Percentiles rank a stretch among this genome's conserved stretches.
Evolutionary conservation across 257 asterid genomes (phyloP).

Genomic region (Solanum chaucha): DNA sequence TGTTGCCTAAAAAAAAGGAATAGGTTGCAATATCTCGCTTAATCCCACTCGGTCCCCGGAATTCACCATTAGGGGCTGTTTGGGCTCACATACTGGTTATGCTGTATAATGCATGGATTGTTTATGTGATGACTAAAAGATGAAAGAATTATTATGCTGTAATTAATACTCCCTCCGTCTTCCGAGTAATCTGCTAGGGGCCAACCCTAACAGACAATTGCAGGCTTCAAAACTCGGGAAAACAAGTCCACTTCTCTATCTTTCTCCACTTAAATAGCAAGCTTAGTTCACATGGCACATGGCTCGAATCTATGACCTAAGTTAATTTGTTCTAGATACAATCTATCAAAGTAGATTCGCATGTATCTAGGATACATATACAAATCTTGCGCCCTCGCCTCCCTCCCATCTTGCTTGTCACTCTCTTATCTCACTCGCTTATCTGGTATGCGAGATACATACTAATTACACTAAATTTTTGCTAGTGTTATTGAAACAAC

Average conservation of each 20-base stretch:
- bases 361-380: no score
- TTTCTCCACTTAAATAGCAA: not conserved
- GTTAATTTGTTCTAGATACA: no score
- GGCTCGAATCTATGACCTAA: not conserved
- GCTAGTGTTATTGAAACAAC: no score
- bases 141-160: not conserved
- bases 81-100: no score
- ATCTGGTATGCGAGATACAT: no score
- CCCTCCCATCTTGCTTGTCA: no score
- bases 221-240: not conserved
- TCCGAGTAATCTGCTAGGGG: not conserved
- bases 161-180: not conserved
- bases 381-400: no score
- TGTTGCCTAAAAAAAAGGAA: not conserved
- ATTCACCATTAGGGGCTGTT: no score
- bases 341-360: no score
- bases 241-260: not conserved
- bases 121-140: not conserved
- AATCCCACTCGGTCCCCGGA: not conserved
- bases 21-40: not conserved
- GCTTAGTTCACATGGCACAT: not conserved
- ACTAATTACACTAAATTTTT: no score
- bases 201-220: not conserved
- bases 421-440: no score
- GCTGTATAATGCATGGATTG: not conserved